Base-by-base conservation (phyloP, 495 filamentous ascomycete species). In the Penicillium subrubescens region DNA sequence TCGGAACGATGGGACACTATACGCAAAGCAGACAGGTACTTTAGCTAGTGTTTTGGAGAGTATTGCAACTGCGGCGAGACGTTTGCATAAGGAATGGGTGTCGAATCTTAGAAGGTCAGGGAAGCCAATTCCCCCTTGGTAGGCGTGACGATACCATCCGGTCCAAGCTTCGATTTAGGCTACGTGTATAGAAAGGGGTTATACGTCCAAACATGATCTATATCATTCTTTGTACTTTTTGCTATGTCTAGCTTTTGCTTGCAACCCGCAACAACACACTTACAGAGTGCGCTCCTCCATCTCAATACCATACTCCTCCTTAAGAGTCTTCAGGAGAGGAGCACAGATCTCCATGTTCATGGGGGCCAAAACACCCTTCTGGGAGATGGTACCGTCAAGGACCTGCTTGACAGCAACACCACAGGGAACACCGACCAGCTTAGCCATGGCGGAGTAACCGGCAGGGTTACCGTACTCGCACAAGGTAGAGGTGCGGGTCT, bases 361-460 rank as follows among this genome's bases (percentile, higher is more conserved):
- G 2, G 94, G 94, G 50, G 94, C 94, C 48, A 97, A 73, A 53
- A 97, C 79, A 70, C 92, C 92, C 79, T 86, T 92, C 68, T 91
- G 83, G 53, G 79, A 82, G 68, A 97, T 90, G 10, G 86, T 91
- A 8, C 94, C 94, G 71, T 92, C 84, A 51, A 97, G 86, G 31
- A 97, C 90, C 81, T 92, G 86, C 84, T 92, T 89, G 62, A 91
- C 87, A 54, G 91, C 91, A 52, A 82, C 78, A 67, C 76, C 79
- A 62, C 78, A 83, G 15, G 77, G 89, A 34, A 92, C 81, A 72
- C 90, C 90, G 37, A 94, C 92, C 56, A 90, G 73, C 80, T 91
- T 93, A 33, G 93, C 93, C 94, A 97, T 97, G 51, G 92, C 90
- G 8, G 87, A 91, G 82, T 95, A 97, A 27, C 92, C 89, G 57